A percentile compares a stretch with the other conserved stretches of the same genome.
These are phyloP conservation scores for Trichophyton schoenleinii DNA, from an alignment of 2,329 filamentous ascomycete species.

Conservation along the genomic window DNA sequence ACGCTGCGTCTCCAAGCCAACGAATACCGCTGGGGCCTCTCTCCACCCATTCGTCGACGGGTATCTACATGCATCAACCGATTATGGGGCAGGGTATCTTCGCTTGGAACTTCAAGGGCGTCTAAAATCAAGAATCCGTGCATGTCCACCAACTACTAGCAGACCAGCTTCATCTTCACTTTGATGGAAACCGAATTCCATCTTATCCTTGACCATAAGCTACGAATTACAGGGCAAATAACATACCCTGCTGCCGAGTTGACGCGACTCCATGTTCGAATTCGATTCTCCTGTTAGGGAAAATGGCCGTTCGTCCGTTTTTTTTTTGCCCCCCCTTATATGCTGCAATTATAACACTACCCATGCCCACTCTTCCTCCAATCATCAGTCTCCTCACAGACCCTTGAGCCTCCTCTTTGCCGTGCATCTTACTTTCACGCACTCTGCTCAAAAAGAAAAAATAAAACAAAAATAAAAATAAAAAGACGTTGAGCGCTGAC, in stretches of 20 bases:
- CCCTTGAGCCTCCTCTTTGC: not conserved
- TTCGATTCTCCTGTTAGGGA: not conserved
- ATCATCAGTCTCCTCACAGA: not conserved
- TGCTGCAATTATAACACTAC: not conserved
- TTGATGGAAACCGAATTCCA: not conserved
- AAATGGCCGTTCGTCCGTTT: not conserved
- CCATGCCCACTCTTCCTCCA: not conserved
- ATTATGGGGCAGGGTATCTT: not conserved
- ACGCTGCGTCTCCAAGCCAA: not conserved
- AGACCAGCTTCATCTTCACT: not conserved
- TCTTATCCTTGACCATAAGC: not conserved
- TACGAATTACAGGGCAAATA: not conserved
- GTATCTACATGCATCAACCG: constrained; percentile 2
- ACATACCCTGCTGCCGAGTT: not conserved
- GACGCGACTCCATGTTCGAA: not conserved
- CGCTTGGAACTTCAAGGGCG: not conserved
- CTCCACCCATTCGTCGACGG: not conserved
- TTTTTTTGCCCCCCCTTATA: not conserved
- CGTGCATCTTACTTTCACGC: not conserved
- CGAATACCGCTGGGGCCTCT: not conserved
- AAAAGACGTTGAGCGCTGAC: constrained; percentile 2
- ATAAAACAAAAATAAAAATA: not conserved
- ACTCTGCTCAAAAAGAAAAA: not conserved
- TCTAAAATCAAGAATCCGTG: not conserved
- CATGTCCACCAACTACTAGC: not conserved